phyloP scores from a whole-genome alignment of 441 rosid genomes.

The Breynia disticha region DNA sequence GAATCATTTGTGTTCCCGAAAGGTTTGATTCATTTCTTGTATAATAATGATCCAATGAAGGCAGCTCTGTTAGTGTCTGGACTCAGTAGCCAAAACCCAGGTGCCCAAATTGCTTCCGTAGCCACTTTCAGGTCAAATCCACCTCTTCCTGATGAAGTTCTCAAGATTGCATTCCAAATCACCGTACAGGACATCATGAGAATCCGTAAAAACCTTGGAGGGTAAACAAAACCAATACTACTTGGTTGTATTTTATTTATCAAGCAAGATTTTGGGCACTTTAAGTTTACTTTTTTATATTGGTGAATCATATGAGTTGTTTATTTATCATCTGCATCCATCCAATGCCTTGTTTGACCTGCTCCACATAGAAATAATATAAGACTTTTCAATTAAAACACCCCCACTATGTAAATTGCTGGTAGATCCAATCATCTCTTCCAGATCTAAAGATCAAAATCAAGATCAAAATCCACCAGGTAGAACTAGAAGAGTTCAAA shows the following conservation, averaged over 20 bases:
- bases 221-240: slow-evolving; percentile 8
- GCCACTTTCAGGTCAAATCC: slow-evolving; percentile 37
- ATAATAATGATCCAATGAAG: slow-evolving; percentile 24
- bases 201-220: slow-evolving; percentile 42
- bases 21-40: slow-evolving; percentile 50
- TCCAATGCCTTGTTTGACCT: too few species aligned
- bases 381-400: neutral
- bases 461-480: neutral
- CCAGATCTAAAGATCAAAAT: neutral
- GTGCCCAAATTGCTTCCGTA: slow-evolving; percentile 38
- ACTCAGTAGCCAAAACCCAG: slow-evolving; percentile 54
- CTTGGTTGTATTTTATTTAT: neutral
- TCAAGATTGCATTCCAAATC: slow-evolving; percentile 35
- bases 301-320: too few species aligned
- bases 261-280: too few species aligned
- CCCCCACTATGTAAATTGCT: neutral
- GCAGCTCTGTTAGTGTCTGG: slow-evolving; percentile 55
- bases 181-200: slow-evolving; percentile 28
- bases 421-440: slow-evolving; percentile 14
- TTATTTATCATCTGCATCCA: too few species aligned
- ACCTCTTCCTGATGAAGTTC: slow-evolving; percentile 24
- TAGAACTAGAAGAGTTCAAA: neutral
- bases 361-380: neutral
- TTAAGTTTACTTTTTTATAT: too few species aligned
- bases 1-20: slow-evolving; percentile 59